Evolutionary conservation across 1,284 basidiomycete genomes (phyloP), one percentile per base, ranked within the genome.

Genomic region (Trichosporon ovoides): DNA sequence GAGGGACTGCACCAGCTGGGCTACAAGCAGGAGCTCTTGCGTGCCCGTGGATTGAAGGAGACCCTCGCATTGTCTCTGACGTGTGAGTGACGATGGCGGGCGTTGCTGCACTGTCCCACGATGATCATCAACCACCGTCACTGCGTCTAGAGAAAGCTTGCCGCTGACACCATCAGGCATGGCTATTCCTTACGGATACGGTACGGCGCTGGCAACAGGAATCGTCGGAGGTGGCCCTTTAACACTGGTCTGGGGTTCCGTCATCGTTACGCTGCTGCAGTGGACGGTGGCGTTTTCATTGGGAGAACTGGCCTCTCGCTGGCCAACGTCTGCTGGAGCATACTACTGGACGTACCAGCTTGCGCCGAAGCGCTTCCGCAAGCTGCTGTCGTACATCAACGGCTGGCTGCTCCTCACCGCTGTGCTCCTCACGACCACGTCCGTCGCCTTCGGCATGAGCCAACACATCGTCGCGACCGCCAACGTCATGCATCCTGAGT

Each of bases 261-360:
- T 55, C 6, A 56, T 62, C 12, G 60, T 62, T 16, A 62, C 54
- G 7, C n/a, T 28, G 18, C 18, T 59, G 11, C 57, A 62, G 35
- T 58, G 60, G 57, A 19, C 43, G 1, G 53, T 62, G 0, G 57
- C 57, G 7, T 62, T 59, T 24, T 54, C 55, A 0, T 48, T 62
- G 2, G 60, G 57, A 16, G 60, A 62, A 31, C 48, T 62, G 11
- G 57, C 57, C 2, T 62, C 60, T 0, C 57, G 57, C 2, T 62
- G 57, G 57, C 60, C 60, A 2, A 62, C 60, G 0, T 54, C 60
- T 14, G 60, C 60, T 13, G 60, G 60, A 5, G 55, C 57, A 16
- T 62, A 62, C 52, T 62, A 62, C 52, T 62, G 60, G 60, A 62
- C 60, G 2, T 62, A 54, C 36, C 57, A 62, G 48, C 55, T 62